Evolutionary conservation across 2,329 filamentous ascomycete species (phyloP), one percentile per base, ranked within the genome.

Genomic region (Penicillium rolfsii): DNA sequence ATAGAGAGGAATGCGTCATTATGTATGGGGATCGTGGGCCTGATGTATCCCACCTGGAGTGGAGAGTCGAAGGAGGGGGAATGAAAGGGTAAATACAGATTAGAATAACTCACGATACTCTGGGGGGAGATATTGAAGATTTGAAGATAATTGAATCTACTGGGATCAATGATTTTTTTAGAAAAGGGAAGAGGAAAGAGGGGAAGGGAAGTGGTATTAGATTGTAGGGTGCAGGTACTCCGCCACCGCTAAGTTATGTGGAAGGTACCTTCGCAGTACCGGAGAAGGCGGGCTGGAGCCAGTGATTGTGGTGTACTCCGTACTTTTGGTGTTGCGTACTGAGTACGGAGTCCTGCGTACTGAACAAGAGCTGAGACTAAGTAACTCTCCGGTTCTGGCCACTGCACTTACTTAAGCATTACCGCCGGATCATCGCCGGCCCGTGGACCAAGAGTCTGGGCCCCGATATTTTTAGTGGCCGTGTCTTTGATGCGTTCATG

Each of bases 1-100:
- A 55, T 63, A 57, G 65, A 70, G 64, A 70, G 67, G 66, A 72
- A 74, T 76, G 74, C 74, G 74, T 76, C 74, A 76, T 76, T 69
- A 72, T 71, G 61, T 65, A 64, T 60, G 68, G 67, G 65, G 68
- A 62, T 65, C 65, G 61, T 61, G 56, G 52, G 52, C 35, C 50
- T 60, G 16, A 56, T 60, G 62, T 59, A 60, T 61, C 57, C 59
- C 41, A 53, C 53, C 16, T 55, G 38, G 22, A 40, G 52, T 24
- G 52, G 52, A 54, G 52, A 54, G 52, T 28, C 14, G 22, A 46
- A 46, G n/a, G 48, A 54, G 52, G 55, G 41, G 59, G 55, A 50
- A 55, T 55, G 19, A 41, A 62, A 57, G 19, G 43, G 19, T 22
- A 62, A 58, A 57, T 56, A 57, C 5, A 48, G 24, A 48, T 26